These are phyloP conservation scores for Oryza glumipatula DNA, from an alignment of 176 grass and related monocot species.

Conservation along the genomic window DNA sequence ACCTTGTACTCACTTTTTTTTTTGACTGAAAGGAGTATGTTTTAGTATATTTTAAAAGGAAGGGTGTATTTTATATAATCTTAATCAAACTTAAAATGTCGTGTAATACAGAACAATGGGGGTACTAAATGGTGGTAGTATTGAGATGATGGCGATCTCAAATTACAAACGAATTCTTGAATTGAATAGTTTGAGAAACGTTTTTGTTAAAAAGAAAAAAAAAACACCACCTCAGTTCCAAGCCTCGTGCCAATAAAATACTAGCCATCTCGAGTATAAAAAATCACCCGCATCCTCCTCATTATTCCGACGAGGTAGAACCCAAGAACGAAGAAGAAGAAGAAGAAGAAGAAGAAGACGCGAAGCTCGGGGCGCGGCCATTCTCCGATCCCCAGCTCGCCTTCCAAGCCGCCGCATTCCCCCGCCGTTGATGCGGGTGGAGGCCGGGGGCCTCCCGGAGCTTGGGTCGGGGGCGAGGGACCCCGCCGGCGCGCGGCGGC, in stretches of 20 bases:
- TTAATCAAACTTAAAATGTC: no score
- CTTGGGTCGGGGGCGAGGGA: slow-evolving; percentile 1
- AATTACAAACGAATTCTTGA: background rate
- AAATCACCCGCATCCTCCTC: background rate
- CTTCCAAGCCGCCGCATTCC: background rate
- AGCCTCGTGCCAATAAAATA: background rate
- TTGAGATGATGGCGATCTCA: background rate
- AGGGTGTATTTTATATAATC: no score
- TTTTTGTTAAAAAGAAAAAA: background rate
- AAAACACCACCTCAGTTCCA: background rate
- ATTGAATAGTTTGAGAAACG: background rate
- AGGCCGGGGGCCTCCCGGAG: slow-evolving; percentile 5
- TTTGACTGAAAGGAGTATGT: no score
- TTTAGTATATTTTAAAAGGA: no score
- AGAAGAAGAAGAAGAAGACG: background rate
- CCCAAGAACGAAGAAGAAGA: background rate
- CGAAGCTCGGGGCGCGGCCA: background rate
- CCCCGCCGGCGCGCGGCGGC: slow-evolving; percentile 7
- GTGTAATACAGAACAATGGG: no score
- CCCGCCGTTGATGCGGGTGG: slow-evolving; percentile 26
- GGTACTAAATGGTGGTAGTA: no score
- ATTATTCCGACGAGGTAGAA: background rate
- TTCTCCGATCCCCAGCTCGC: background rate
- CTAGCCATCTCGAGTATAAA: background rate
- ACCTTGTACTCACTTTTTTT: no score